Percentiles rank a stretch among this genome's conserved stretches.
These are phyloP conservation scores for Schizochytrium sp. DNA, from an alignment of 108 stramenopile genomes.

Conservation along the genomic window DNA sequence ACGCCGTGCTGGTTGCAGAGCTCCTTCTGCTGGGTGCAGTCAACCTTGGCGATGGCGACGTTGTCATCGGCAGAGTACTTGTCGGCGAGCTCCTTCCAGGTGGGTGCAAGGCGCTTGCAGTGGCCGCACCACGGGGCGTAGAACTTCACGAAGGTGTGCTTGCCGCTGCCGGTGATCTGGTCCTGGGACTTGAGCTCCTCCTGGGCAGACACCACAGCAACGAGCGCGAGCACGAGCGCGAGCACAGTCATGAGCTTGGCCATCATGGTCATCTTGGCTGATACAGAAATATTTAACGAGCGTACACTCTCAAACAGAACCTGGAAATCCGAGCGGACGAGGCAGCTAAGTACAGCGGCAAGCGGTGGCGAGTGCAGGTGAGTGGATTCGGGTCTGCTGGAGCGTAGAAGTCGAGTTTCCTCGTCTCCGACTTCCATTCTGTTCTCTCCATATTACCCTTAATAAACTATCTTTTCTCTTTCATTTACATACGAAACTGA, in stretches of 20 bases:
- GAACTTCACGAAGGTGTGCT: constrained; percentile 70
- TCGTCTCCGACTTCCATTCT: no score
- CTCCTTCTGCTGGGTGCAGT: constrained; percentile 65
- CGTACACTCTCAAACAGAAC: background rate
- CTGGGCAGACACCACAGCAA: constrained; percentile 16
- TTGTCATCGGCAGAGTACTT: constrained; percentile 62
- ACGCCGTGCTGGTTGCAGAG: constrained; percentile 69
- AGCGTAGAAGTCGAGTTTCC: no score
- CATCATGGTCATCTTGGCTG: constrained; percentile 3
- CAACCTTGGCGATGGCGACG: constrained; percentile 69
- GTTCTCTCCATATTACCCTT: no score
- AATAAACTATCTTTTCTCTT: no score
- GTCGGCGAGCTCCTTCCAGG: constrained; percentile 66
- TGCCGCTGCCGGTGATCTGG: constrained; percentile 39
- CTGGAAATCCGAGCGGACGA: background rate
- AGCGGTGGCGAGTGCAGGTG: no score
- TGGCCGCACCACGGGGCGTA: constrained; percentile 70
- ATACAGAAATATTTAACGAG: background rate
- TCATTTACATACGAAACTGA: no score
- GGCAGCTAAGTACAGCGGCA: background rate
- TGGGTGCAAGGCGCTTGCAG: constrained; percentile 75
- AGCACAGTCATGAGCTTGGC: constrained; percentile 25
- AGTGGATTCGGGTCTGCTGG: no score
- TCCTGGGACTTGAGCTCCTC: constrained; percentile 60
- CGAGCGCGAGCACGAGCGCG: background rate